Conservation (phyloP, 768 basidiomycete species). For the Terana coerulea region DNA sequence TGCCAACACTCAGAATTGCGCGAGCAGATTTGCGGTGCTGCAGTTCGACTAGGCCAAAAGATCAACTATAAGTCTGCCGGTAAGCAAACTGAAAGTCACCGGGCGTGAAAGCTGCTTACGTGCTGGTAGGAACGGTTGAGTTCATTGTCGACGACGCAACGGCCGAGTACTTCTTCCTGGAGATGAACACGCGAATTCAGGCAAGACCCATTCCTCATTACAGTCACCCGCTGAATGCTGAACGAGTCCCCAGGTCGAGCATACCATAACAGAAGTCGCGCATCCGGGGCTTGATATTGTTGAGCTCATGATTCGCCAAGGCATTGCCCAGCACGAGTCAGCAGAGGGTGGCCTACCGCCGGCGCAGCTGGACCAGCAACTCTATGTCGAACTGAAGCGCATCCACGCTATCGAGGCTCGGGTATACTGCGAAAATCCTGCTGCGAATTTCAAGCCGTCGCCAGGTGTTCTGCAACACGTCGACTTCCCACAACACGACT, state of each 20-base stretch:
- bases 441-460: constrained; percentile 50
- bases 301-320: constrained; percentile 61
- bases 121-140: constrained; percentile 56
- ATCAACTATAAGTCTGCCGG: constrained; percentile 60
- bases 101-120: background rate
- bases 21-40: constrained; percentile 48
- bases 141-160: constrained; percentile 56
- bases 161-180: constrained; percentile 59
- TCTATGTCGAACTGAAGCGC: constrained; percentile 26
- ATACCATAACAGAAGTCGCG: constrained; percentile 57
- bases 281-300: constrained; percentile 59
- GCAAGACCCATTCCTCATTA: constrained; percentile 23
- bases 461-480: constrained; percentile 63
- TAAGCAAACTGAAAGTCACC: constrained; percentile 19
- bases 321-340: constrained; percentile 33
- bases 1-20: constrained; percentile 33
- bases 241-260: constrained; percentile 49
- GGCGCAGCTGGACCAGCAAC: constrained; percentile 33
- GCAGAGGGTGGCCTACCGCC: constrained; percentile 14
- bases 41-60: constrained; percentile 41
- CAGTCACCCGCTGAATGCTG: constrained; percentile 2
- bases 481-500: constrained; percentile 35
- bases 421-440: constrained; percentile 61
- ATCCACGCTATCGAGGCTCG: constrained; percentile 52
- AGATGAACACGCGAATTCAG: constrained; percentile 70